Base-by-base conservation (phyloP, 192 early-diverging fungal species). In the Phycomyces nitens region DNA sequence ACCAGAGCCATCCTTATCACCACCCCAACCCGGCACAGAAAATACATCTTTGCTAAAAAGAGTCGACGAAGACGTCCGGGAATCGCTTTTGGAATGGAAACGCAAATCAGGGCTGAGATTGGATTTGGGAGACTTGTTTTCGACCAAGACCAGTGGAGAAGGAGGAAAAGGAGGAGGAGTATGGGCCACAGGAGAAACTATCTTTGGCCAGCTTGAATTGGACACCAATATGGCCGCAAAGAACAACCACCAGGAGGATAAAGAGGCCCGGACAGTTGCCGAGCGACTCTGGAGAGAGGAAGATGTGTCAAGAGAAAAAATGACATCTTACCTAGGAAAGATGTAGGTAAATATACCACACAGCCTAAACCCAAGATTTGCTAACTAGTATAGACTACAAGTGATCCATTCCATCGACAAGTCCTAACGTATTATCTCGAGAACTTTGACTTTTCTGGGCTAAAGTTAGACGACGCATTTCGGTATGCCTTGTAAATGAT, bases 381-480 rank as follows among this genome's bases (percentile, higher is more conserved):
- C 26, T 41, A 16, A 16, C 23, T 57, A 10, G 5, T 21, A 26
- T 38, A 59, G n/a, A n/a, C n/a, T n/a, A n/a, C n/a, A 59, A 69
- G 67, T 22, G 53, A 62, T 5, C 60, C 54, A 29, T 69, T 69
- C 40, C 20, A 56, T 39, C 59, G 62, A 21, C 54, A 38, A 49
- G 71, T 66, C 20, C 27, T 66, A 15, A 53, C 57, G 14, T 21
- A 44, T n/a, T 72, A 66, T 52, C 27, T 72, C 22, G 53, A 66
- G 24, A 56, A 58, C 9, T 72, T 72, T 58, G 65, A 72, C 20
- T 72, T 72, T 50, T 53, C 54, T 4, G 2, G 34, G 15, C 43
- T 58, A 38, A 53, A 40, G 16, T 23, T 72, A 9, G 71, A 67
- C 18, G 43, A 60, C 12, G 71, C 71, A 10, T 72, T 72, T 26